Evolutionary conservation across 192 early-diverging fungal genomes (phyloP), one percentile per base, ranked within the genome.

Genomic region (Coemansia brasiliensis): DNA sequence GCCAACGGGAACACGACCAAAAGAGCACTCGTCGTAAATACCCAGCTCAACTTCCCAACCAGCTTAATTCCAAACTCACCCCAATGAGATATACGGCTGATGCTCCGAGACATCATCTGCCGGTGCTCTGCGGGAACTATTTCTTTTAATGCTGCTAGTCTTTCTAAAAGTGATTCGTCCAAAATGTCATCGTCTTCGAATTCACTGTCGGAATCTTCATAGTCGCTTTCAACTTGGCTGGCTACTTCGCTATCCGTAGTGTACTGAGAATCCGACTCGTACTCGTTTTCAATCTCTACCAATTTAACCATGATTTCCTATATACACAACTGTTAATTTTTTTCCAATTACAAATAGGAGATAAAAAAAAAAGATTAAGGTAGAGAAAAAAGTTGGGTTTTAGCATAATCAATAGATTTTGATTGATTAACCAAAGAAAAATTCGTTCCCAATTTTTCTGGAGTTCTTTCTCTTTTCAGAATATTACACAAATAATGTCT

Each of bases 31-130:
- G 93, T 97, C 22, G 92, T 90, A 17, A 95, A 67, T 10, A 97
- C 86, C 94, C 94, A 97, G 29, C 88, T 84, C 17, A 85, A 84
- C 73, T 91, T 93, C 22, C 93, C 93, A 17, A 86, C 80, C 69
- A 91, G 82, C 16, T 80, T 78, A 25, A 83, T 74, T 29, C 84
- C 81, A 48, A 74, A 67, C 53, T 65, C 72, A 24, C 87, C 83
- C 81, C 83, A 87, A 39, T 78, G 80, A 38, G 72, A 76, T 25
- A 88, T 57, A 0, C 80, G 74, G n/a, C 82, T 73, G 32, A 83
- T 74, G n/a, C 80, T 67, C 40, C 70, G 69, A 10, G 85, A 81
- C 21, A 93, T 67, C n/a, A 77, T 74, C 26, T 79, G 80, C 46
- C 93, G 88, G 21, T 86, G 84, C 55, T 86, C 81, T 24, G 82